Conservation (phyloP, 2,329 filamentous ascomycete species). For the Ilyonectria destructans region DNA sequence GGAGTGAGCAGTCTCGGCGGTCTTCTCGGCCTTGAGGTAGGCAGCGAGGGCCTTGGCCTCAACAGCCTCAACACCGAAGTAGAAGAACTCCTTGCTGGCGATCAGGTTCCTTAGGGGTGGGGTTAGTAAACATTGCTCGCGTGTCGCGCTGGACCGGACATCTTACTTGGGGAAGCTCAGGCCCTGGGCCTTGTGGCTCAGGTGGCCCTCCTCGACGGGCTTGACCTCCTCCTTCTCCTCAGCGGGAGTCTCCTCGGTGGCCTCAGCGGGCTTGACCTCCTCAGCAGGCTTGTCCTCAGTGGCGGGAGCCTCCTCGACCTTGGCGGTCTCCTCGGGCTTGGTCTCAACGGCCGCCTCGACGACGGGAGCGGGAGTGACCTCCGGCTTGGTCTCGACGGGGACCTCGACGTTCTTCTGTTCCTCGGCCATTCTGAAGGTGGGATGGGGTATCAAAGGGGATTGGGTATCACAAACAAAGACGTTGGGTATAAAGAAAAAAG, state of each 20-base stretch:
- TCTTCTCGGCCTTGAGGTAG: constrained; percentile 93
- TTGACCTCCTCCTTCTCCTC: constrained; percentile 70
- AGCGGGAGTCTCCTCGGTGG: constrained; percentile 59
- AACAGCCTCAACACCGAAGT: constrained; percentile 82
- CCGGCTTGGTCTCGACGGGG: constrained; percentile 67
- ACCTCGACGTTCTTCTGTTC: constrained; percentile 79
- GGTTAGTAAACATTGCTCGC: constrained; percentile 42
- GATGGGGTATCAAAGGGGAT: constrained; percentile 57
- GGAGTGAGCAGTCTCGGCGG: constrained; percentile 80
- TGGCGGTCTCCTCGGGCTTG: constrained; percentile 60
- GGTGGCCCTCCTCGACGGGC: constrained; percentile 85
- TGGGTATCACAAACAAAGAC: constrained; percentile 69
- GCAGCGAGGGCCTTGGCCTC: constrained; percentile 80
- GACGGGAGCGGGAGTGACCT: constrained; percentile 53
- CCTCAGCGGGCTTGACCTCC: constrained; percentile 62
- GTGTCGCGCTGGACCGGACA: no score
- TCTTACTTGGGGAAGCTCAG: constrained; percentile 88
- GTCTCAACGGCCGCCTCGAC: constrained; percentile 55
- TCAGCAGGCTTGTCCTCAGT: constrained; percentile 61
- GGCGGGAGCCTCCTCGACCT: constrained; percentile 54
- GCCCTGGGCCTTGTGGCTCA: constrained; percentile 92
- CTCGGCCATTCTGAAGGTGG: constrained; percentile 78
- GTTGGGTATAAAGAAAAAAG: constrained; percentile 57
- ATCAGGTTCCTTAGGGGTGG: constrained; percentile 79
- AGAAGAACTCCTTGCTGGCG: constrained; percentile 95